These are phyloP conservation scores for Cercospora zeae-maydis DNA, from an alignment of 2,329 filamentous ascomycete species.

Conservation along the genomic window DNA sequence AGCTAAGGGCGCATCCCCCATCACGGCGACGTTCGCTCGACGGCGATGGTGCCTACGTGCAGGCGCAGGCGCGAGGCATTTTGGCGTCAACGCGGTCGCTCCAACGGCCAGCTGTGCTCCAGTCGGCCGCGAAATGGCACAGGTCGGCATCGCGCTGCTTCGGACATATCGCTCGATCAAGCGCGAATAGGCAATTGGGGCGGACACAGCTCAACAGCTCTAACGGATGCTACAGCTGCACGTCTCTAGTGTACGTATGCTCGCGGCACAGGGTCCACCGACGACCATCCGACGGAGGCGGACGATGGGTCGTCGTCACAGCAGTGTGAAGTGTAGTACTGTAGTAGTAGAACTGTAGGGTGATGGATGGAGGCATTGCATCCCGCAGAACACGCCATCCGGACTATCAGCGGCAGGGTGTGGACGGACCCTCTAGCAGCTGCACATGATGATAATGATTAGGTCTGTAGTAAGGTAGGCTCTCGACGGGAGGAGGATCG, in stretches of 20 bases:
- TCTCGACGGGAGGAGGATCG: constrained; percentile 3
- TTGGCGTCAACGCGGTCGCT: constrained; percentile 21
- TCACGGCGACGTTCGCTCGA: constrained; percentile 1
- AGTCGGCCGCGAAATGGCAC: constrained; percentile 15
- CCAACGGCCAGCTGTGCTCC: constrained; percentile 1
- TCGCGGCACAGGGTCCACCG: background rate
- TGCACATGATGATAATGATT: too few relatives aligned
- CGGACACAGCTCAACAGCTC: constrained; percentile 12
- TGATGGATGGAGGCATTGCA: background rate
- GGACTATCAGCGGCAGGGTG: background rate
- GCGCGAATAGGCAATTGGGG: constrained; percentile 2
- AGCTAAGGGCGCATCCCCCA: background rate
- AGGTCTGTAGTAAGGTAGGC: too few relatives aligned
- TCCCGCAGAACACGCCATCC: background rate
- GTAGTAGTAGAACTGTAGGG: too few relatives aligned
- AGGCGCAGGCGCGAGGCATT: constrained; percentile 12
- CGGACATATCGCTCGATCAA: constrained; percentile 24
- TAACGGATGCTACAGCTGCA: constrained; percentile 2
- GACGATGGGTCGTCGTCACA: background rate
- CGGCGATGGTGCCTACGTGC: constrained; percentile 19
- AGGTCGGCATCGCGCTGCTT: background rate
- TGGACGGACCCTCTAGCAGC: background rate
- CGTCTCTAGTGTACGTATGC: background rate
- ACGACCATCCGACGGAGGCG: background rate
- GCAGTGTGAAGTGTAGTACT: background rate